Base-by-base conservation (phyloP, 1,284 basidiomycete genomes). In the Tremellales sp. region DNA sequence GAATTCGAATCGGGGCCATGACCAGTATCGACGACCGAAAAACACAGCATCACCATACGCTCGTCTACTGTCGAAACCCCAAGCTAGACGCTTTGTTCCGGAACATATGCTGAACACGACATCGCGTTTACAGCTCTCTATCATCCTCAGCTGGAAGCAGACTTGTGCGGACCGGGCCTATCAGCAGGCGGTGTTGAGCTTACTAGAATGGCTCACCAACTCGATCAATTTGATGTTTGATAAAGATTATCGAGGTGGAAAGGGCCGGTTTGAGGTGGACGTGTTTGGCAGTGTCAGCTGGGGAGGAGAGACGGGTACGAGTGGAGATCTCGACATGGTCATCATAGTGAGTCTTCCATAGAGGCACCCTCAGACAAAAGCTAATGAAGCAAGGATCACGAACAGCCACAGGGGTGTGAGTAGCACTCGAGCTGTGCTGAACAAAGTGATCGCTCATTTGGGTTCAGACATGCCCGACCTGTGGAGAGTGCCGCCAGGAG, bases 281-380 rank as follows among this genome's bases (percentile, higher is more conserved):
- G 65, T 68, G 10, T 73, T 73, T 57, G 73, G 73, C n/a, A 73
- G 72, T 53, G 64, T 70, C 13, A 68, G 67, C 24, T 75, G 73
- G 73, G 70, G 69, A 12, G 73, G 73, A 2, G 59, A 65, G 40
- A 70, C 67, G 0, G 67, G 68, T 4, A 42, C 49, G 23, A 57
- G 59, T 10, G 65, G 64, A 3, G 73, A 75, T 54, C 40, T 75
- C 19, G 73, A 75, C 54, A 43, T 75, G 19, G 64, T 72, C 12
- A 54, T 72, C 24, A 41, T 69, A 35, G 68, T 67, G 46, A 57
- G 65, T 53, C 29, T 21, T 3, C 31, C 26, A 31, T 22, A 11
- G 11, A 26, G 26, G 22, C 21, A 29, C 31, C 11, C 5, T 27
- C 10, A 22, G 23, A 27, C 42, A 26, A 3, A n/a, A 31, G 46